These are phyloP conservation scores for Zoysia pacifica DNA, from an alignment of 176 grass and related monocot genomes.

Conservation along the genomic window DNA sequence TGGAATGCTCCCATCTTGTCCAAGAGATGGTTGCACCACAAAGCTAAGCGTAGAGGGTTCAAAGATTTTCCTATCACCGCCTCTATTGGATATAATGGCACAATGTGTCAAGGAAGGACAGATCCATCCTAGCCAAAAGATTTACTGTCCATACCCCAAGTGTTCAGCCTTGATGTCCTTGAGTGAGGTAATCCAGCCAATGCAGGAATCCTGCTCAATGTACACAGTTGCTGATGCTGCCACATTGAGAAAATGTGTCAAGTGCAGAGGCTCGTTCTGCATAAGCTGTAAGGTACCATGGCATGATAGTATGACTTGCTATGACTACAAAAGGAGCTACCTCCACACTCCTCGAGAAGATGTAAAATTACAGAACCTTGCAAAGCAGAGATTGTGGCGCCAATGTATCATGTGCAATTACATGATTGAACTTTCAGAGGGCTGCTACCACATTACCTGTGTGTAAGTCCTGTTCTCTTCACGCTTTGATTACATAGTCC, in stretches of 20 bases:
- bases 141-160: slow-evolving; percentile 78
- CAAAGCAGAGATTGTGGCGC: slow-evolving; percentile 56
- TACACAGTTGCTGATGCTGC: slow-evolving; percentile 32
- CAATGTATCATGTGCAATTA: slow-evolving; percentile 71
- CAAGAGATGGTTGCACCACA: slow-evolving; percentile 60
- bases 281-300: slow-evolving; percentile 73
- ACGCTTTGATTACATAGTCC: background rate
- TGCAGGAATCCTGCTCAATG: slow-evolving; percentile 51
- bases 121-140: slow-evolving; percentile 55
- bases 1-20: slow-evolving; percentile 61
- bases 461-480: slow-evolving; percentile 42
- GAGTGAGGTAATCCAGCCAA: slow-evolving; percentile 41
- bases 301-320: slow-evolving; percentile 64
- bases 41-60: slow-evolving; percentile 54
- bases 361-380: slow-evolving; percentile 62
- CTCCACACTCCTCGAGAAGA: slow-evolving; percentile 55
- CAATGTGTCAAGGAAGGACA: slow-evolving; percentile 58
- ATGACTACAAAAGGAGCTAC: slow-evolving; percentile 49
- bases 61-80: slow-evolving; percentile 53
- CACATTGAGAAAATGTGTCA: slow-evolving; percentile 59
- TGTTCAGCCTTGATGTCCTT: slow-evolving; percentile 77
- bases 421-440: slow-evolving; percentile 80
- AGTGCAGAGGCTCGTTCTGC: slow-evolving; percentile 64
- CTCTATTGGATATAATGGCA: slow-evolving; percentile 57
- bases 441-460: slow-evolving; percentile 83